These are phyloP conservation scores for Pleurotus eryngii DNA, from an alignment of 768 basidiomycete genomes.

Conservation along the genomic window DNA sequence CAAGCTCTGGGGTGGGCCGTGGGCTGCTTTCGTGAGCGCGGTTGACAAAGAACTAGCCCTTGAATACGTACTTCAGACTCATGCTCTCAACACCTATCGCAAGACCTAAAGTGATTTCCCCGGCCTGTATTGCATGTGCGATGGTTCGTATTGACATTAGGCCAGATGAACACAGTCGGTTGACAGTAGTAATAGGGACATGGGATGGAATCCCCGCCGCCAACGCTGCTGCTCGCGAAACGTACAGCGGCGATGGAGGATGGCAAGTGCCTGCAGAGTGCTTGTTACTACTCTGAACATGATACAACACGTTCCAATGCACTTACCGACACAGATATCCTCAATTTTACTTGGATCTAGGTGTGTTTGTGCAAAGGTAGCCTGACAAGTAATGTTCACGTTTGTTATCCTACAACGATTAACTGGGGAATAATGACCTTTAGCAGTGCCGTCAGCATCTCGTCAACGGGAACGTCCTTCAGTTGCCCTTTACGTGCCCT, in stretches of 20 bases:
- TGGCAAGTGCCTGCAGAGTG: constrained; percentile 67
- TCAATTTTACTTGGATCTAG: constrained; percentile 72
- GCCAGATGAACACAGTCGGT: constrained; percentile 92
- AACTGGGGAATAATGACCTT: constrained; percentile 43
- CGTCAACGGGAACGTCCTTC: constrained; percentile 85
- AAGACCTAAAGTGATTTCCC: constrained; percentile 83
- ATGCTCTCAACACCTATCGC: constrained; percentile 84
- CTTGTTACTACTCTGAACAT: not conserved
- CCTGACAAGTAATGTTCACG: constrained; percentile 33
- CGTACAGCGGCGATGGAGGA: constrained; percentile 75
- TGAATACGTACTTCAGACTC: constrained; percentile 59
- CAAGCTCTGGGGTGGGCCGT: constrained; percentile 70
- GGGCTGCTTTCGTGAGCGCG: constrained; percentile 39
- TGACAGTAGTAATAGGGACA: constrained; percentile 87
- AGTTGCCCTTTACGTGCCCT: constrained; percentile 89
- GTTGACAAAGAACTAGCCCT: constrained; percentile 4
- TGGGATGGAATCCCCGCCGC: constrained; percentile 85
- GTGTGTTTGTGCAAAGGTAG: constrained; percentile 59
- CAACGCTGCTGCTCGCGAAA: constrained; percentile 83
- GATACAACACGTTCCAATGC: not conserved
- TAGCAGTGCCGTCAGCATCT: constrained; percentile 79
- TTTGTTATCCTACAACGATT: not conserved
- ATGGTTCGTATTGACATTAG: constrained; percentile 91
- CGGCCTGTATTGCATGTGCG: constrained; percentile 80
- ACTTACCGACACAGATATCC: constrained; percentile 77